These are phyloP conservation scores for Rhizophora mangle DNA, from an alignment of 345 rosid species.

Conservation along the genomic window DNA sequence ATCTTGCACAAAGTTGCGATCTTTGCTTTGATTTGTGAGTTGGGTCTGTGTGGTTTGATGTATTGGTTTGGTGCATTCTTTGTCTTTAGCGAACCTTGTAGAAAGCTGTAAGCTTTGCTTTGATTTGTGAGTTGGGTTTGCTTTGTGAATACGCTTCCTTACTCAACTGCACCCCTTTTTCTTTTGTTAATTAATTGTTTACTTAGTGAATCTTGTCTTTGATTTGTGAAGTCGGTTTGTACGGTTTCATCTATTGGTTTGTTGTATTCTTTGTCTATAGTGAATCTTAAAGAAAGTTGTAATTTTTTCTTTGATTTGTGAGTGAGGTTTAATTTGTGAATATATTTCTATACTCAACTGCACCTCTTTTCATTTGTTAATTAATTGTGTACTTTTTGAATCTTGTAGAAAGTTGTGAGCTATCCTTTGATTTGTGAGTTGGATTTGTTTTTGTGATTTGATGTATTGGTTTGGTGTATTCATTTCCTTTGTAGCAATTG, in stretches of 20 bases:
- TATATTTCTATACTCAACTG: too few relatives aligned
- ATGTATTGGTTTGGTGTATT: background rate
- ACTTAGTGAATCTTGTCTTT: too few relatives aligned
- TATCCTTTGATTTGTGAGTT: background rate
- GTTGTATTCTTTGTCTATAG: background rate
- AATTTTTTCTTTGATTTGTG: background rate
- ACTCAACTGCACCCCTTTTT: too few relatives aligned
- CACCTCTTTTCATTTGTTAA: too few relatives aligned
- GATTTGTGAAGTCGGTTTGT: background rate
- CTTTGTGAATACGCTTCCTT: too few relatives aligned
- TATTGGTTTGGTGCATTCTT: background rate
- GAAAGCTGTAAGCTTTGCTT: background rate
- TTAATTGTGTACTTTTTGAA: too few relatives aligned
- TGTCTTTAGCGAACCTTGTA: background rate
- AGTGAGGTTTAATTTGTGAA: background rate
- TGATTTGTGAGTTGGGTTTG: background rate
- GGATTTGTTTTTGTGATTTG: too few relatives aligned
- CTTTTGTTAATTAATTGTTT: too few relatives aligned
- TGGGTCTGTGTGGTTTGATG: background rate
- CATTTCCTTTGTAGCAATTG: slow-evolving; percentile 10
- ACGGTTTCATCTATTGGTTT: background rate
- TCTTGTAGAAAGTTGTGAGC: background rate
- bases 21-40: background rate
- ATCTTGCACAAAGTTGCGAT: background rate
- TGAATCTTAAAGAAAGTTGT: background rate